These are phyloP conservation scores for Remersonia thermophila DNA, from an alignment of 2,329 filamentous ascomycete genomes.

Conservation along the genomic window DNA sequence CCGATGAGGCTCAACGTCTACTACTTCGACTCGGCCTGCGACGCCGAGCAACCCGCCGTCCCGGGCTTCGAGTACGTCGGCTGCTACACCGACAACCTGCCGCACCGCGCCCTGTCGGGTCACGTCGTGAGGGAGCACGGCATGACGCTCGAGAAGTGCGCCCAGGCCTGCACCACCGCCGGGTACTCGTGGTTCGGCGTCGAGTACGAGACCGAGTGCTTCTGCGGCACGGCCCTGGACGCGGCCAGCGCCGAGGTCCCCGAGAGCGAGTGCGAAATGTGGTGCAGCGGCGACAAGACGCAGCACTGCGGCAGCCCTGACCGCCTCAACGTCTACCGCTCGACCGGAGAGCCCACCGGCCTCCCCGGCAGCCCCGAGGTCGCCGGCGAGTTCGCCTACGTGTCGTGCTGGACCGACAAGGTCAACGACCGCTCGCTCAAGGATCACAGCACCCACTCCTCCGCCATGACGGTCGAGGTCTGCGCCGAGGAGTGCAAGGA, in stretches of 20 bases:
- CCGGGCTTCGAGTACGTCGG: neutral
- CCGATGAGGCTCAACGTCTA: conserved; percentile 18
- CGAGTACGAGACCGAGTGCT: conserved; percentile 9
- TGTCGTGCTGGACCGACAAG: conserved; percentile 6
- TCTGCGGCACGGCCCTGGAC: conserved; percentile 8
- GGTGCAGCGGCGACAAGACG: conserved; percentile 3
- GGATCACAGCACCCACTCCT: conserved; percentile 23
- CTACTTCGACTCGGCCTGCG: conserved; percentile 7
- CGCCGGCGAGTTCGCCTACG: conserved; percentile 2
- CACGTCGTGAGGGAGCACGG: conserved; percentile 19
- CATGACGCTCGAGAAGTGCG: conserved; percentile 22
- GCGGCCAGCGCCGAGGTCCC: conserved; percentile 2
- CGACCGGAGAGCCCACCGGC: no score
- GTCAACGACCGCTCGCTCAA: conserved; percentile 2
- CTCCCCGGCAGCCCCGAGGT: neutral
- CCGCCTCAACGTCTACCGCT: conserved; percentile 3
- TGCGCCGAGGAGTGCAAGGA: conserved; percentile 5
- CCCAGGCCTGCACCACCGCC: conserved; percentile 2
- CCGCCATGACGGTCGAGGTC: conserved; percentile 26
- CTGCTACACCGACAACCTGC: conserved; percentile 1
- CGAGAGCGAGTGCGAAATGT: conserved; percentile 6
- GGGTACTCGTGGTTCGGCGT: conserved; percentile 8
- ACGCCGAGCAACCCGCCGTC: conserved; percentile 2
- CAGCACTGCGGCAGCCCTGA: conserved; percentile 7
- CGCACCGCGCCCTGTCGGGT: neutral